These are phyloP conservation scores for Diaporthe sp. DNA, from an alignment of 2,329 filamentous ascomycete species.

Conservation along the genomic window DNA sequence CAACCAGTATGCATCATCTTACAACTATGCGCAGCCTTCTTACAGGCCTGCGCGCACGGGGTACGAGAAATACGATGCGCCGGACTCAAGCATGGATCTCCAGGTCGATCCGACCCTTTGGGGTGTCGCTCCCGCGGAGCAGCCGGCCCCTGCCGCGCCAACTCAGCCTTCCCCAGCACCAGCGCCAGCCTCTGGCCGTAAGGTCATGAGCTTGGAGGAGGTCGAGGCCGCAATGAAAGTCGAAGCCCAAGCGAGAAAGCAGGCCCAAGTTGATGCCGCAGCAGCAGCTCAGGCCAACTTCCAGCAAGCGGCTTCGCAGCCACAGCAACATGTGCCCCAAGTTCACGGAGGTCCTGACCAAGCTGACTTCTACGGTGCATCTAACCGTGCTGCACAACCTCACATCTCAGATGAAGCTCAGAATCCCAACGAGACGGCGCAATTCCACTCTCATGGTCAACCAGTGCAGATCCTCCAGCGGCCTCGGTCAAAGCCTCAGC, in stretches of 20 bases:
- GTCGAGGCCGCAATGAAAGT: conserved; percentile 91
- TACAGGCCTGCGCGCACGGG: conserved; percentile 78
- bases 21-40: conserved; percentile 53
- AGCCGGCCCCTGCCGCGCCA: conserved; percentile 46
- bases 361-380: conserved; percentile 31
- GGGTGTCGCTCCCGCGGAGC: conserved; percentile 78
- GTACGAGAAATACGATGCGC: conserved; percentile 90
- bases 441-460: conserved; percentile 54
- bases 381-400: conserved; percentile 30
- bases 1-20: conserved; percentile 44
- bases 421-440: conserved; percentile 41
- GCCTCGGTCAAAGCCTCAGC: conserved; percentile 54
- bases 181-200: conserved; percentile 62
- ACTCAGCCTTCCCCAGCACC: conserved; percentile 42
- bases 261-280: conserved; percentile 47
- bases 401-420: conserved; percentile 43
- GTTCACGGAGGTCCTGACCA: conserved; percentile 32
- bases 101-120: conserved; percentile 94
- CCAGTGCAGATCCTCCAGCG: conserved; percentile 67
- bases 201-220: conserved; percentile 96
- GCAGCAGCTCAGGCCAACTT: conserved; percentile 45
- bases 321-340: conserved; percentile 40
- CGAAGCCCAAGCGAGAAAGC: conserved; percentile 66
- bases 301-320: conserved; percentile 41
- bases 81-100: conserved; percentile 87